phyloP scores from a whole-genome alignment of 1,284 basidiomycete species.

The Apiotrichum sp. region DNA sequence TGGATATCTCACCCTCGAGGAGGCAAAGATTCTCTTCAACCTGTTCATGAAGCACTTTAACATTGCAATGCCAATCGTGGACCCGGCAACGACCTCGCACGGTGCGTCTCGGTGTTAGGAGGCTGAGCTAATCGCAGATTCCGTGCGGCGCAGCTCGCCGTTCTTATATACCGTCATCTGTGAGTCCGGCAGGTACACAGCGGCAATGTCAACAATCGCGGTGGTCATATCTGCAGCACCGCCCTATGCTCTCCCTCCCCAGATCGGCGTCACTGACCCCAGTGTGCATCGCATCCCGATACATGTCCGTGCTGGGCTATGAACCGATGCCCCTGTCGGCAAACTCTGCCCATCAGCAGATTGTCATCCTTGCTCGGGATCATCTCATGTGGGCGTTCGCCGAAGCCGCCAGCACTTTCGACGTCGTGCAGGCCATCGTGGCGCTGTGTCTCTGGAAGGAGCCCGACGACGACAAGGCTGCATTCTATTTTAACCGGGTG shows the following conservation, averaged over 20 bases:
- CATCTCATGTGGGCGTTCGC: conserved; percentile 34
- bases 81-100: conserved; percentile 25
- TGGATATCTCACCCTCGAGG: conserved; percentile 24
- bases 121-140: conserved; percentile 14
- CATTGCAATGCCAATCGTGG: conserved; percentile 23
- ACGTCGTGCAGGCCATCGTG: conserved; percentile 29
- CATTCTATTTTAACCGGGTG: conserved; percentile 34
- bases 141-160: conserved; percentile 24
- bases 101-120: conserved; percentile 6
- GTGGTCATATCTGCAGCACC: too few relatives aligned
- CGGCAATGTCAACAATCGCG: too few relatives aligned
- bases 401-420: conserved; percentile 25
- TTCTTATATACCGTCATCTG: conserved; percentile 33
- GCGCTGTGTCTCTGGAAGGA: conserved; percentile 33
- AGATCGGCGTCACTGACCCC: not conserved
- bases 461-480: conserved; percentile 37
- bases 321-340: conserved; percentile 21
- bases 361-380: conserved; percentile 29
- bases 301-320: conserved; percentile 16
- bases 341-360: conserved; percentile 30
- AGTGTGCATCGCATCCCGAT: conserved; percentile 32
- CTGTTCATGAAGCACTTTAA: conserved; percentile 32
- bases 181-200: conserved; percentile 9
- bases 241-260: too few relatives aligned
- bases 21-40: conserved; percentile 27